Conservation (phyloP, 352 stramenopile genomes). For the Saprolegnia parasitica region DNA sequence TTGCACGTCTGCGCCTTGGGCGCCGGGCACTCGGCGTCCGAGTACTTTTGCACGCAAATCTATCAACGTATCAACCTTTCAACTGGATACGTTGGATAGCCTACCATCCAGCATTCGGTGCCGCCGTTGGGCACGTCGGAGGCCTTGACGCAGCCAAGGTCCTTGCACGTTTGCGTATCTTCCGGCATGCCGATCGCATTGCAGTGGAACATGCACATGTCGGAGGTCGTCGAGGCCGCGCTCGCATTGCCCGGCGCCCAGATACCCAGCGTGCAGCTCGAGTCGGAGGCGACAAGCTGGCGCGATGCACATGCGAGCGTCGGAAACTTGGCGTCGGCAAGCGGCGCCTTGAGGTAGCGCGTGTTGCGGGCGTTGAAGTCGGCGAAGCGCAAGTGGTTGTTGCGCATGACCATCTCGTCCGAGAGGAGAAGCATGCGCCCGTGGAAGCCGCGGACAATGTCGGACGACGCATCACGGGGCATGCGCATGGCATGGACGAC, state of each 20-base stretch:
- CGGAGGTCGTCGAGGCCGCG: conserved; percentile 3
- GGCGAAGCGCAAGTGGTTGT: conserved; percentile 17
- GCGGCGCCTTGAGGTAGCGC: conserved; percentile 1
- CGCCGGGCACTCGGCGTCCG: conserved; percentile 20
- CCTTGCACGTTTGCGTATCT: not conserved
- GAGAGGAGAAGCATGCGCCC: conserved; percentile 19
- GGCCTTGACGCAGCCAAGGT: conserved; percentile 4
- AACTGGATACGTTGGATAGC: not conserved
- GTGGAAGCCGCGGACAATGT: conserved; percentile 8
- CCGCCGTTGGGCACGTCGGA: conserved; percentile 20
- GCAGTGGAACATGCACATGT: conserved; percentile 24
- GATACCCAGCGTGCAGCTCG: conserved; percentile 27
- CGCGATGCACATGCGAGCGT: conserved; percentile 5
- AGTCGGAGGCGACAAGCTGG: conserved; percentile 3
- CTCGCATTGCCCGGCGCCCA: conserved; percentile 9
- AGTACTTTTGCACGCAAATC: conserved; percentile 28
- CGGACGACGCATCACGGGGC: conserved; percentile 29
- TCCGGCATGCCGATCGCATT: not conserved
- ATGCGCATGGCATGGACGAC: conserved; percentile 75
- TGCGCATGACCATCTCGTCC: conserved; percentile 6
- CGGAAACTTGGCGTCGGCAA: not conserved
- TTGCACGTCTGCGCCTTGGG: conserved; percentile 8
- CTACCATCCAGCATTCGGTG: conserved; percentile 31
- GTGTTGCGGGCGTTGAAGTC: conserved; percentile 19
- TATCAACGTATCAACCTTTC: not conserved